Evolutionary conservation across 768 basidiomycete species (phyloP).

Genomic region (Dictyophora rubrovolvata): DNA sequence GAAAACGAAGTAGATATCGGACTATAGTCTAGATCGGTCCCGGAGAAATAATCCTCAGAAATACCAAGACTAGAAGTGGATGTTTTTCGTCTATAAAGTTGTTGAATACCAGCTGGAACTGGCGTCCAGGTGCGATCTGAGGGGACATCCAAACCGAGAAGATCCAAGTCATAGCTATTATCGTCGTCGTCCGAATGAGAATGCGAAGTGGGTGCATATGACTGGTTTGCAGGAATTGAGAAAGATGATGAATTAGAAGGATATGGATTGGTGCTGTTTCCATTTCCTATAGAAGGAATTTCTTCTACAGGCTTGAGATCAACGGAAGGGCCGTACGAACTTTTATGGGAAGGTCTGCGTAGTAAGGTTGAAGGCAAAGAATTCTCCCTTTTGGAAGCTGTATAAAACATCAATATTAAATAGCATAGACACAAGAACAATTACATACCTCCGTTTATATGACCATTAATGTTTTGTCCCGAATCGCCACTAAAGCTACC

Average conservation of each 20-base stretch:
- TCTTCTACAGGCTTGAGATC: slow-evolving; percentile 2
- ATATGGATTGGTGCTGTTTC: neutral
- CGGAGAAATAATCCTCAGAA: slow-evolving; percentile 6
- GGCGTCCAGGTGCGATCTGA: neutral
- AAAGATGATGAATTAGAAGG: neutral
- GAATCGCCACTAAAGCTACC: neutral
- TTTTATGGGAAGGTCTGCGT: slow-evolving; percentile 5
- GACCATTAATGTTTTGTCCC: neutral
- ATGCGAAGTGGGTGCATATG: neutral
- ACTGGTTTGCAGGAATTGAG: neutral
- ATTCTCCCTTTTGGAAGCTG: neutral
- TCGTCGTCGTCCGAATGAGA: slow-evolving; percentile 3
- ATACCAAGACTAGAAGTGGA: neutral
- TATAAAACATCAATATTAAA: neutral
- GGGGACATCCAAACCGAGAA: neutral
- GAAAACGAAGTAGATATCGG: slow-evolving; percentile 1
- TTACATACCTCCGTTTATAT: neutral
- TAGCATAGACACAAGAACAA: neutral
- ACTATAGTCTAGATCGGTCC: slow-evolving; percentile 1
- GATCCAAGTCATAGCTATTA: slow-evolving; percentile 1
- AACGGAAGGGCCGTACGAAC: neutral
- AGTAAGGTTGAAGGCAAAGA: neutral
- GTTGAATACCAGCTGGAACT: neutral
- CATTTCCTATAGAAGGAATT: neutral
- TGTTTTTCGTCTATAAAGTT: neutral